phyloP scores from a whole-genome alignment of 352 stramenopile genomes.

The Globisporangium heterothallicum region DNA sequence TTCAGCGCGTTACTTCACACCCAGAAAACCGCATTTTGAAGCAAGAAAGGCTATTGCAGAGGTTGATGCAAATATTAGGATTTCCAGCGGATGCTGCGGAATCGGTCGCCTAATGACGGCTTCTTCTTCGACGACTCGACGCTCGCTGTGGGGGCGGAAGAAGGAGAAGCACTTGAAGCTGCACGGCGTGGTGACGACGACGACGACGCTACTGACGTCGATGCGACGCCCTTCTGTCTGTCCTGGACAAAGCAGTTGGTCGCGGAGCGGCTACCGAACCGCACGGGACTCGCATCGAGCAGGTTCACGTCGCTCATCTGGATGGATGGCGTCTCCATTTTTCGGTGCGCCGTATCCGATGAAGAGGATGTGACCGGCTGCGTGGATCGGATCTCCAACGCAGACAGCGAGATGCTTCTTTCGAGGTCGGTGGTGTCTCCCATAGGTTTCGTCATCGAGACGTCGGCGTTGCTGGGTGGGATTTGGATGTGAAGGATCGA shows the following conservation, averaged over 20 bases:
- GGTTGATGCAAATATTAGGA: not conserved
- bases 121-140: constrained; percentile 13
- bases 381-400: too few relatives aligned
- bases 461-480: not conserved
- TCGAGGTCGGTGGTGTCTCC: not conserved
- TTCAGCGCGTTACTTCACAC: not conserved
- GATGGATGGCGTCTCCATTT: not conserved
- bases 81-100: constrained; percentile 31
- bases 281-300: constrained; percentile 12
- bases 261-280: constrained; percentile 10
- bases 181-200: not conserved
- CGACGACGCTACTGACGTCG: not conserved
- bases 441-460: not conserved
- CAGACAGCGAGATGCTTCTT: constrained; percentile 12
- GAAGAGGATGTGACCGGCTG: too few relatives aligned
- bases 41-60: not conserved
- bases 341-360: too few relatives aligned
- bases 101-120: constrained; percentile 23
- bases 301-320: constrained; percentile 16
- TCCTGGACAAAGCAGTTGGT: constrained; percentile 10
- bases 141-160: not conserved
- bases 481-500: not conserved
- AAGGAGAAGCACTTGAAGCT: not conserved
- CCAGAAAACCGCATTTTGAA: not conserved
- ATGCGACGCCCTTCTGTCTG: not conserved